These are phyloP conservation scores for Orbilia oligospora DNA, from an alignment of 2,329 filamentous ascomycete species.

Conservation along the genomic window DNA sequence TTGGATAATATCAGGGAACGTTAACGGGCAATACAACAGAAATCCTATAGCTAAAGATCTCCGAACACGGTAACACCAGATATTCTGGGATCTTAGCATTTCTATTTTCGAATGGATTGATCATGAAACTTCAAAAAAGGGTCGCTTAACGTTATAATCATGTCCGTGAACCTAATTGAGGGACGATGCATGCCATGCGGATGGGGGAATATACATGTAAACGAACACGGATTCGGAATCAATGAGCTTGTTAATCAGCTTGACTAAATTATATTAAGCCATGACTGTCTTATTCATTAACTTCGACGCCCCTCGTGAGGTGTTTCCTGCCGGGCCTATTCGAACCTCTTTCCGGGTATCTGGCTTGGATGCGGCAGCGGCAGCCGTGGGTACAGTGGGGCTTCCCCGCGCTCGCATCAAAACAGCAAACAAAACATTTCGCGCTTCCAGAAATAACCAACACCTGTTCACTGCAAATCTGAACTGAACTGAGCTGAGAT, in stretches of 20 bases:
- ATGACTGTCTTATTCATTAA: not conserved
- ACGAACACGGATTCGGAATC: not conserved
- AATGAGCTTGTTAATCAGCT: not conserved
- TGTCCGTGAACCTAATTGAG: not conserved
- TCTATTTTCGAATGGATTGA: not conserved
- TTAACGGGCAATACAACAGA: not conserved
- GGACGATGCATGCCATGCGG: not conserved
- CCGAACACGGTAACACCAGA: not conserved
- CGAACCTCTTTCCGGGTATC: constrained; percentile 34
- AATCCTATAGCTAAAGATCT: not conserved
- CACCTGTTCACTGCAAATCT: constrained; percentile 3
- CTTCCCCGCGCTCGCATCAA: constrained; percentile 26
- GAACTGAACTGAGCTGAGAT: too few species aligned
- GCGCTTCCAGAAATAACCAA: not conserved
- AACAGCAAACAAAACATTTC: constrained; percentile 21
- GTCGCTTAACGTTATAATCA: not conserved
- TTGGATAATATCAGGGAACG: not conserved
- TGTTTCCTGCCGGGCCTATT: constrained; percentile 25
- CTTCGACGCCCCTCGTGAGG: constrained; percentile 6
- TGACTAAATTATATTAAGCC: not conserved
- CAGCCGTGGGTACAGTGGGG: constrained; percentile 14
- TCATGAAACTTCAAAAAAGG: not conserved
- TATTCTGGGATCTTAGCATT: not conserved
- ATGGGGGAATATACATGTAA: not conserved
- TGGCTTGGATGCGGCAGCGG: constrained; percentile 22